Evolutionary conservation across 495 filamentous ascomycete genomes (phyloP).

Genomic region (Hypoxylon lenormandii): DNA sequence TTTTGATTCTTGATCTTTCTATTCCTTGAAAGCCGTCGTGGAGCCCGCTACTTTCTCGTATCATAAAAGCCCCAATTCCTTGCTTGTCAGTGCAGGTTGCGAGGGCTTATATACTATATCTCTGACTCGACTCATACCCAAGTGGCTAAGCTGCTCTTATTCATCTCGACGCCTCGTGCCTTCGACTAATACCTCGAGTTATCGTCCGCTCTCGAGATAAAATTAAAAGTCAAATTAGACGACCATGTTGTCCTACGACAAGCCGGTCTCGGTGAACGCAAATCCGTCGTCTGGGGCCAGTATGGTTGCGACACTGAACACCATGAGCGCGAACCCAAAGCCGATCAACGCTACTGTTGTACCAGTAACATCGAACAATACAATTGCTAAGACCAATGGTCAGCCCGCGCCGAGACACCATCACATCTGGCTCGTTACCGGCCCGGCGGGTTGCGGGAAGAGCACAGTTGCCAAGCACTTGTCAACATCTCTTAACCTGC

Average conservation of each 20-base stretch:
- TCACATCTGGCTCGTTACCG: slow-evolving; percentile 98
- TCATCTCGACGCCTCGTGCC: slow-evolving; percentile 1
- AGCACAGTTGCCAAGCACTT: slow-evolving; percentile 88
- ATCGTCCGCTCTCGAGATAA: slow-evolving; percentile 1
- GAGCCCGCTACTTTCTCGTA: slow-evolving; percentile 21
- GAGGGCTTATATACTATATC: slow-evolving; percentile 20
- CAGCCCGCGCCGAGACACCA: slow-evolving; percentile 60
- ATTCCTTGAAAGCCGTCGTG: slow-evolving; percentile 20
- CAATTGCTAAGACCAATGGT: slow-evolving; percentile 40
- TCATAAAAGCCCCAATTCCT: slow-evolving; percentile 6
- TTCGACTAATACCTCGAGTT: slow-evolving; percentile 5
- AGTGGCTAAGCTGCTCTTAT: slow-evolving; percentile 12
- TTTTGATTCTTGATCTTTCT: slow-evolving; percentile 34
- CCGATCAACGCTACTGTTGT: slow-evolving; percentile 48
- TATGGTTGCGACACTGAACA: slow-evolving; percentile 52
- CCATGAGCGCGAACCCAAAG: slow-evolving; percentile 52
- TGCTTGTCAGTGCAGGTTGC: slow-evolving; percentile 22
- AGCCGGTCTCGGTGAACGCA: slow-evolving; percentile 54
- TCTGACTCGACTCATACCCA: slow-evolving; percentile 10
- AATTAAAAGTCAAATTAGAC: slow-evolving; percentile 8
- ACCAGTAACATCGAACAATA: slow-evolving; percentile 48
- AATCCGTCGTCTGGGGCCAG: slow-evolving; percentile 49
- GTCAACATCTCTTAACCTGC: slow-evolving; percentile 74
- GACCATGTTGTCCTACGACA: slow-evolving; percentile 60
- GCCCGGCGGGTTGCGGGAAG: slow-evolving; percentile 96